phyloP scores from a whole-genome alignment of 2,329 filamentous ascomycete genomes.

The Rhinocladiella similis region DNA sequence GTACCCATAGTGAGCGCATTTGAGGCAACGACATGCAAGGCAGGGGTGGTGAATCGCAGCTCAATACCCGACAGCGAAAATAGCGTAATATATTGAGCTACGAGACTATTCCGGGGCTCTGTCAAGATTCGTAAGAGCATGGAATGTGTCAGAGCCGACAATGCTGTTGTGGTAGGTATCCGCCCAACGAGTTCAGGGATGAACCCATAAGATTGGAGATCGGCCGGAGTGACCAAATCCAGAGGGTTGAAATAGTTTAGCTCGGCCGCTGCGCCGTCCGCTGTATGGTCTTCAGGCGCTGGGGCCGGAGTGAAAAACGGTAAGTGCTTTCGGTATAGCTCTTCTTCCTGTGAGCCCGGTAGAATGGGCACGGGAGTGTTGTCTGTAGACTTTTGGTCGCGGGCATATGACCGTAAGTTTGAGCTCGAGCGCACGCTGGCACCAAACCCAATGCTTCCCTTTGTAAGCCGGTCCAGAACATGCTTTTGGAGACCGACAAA shows the following conservation, averaged over 20 bases:
- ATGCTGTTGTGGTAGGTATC: slow-evolving; percentile 83
- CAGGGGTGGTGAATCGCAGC: slow-evolving; percentile 77
- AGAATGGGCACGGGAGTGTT: slow-evolving; percentile 49
- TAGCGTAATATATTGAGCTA: slow-evolving; percentile 84
- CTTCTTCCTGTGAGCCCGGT: slow-evolving; percentile 66
- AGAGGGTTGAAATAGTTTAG: slow-evolving; percentile 59
- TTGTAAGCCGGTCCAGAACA: slow-evolving; percentile 82
- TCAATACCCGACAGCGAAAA: slow-evolving; percentile 78
- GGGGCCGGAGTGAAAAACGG: slow-evolving; percentile 57
- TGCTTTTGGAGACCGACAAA: slow-evolving; percentile 91
- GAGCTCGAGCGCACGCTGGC: slow-evolving; percentile 67
- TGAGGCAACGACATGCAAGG: slow-evolving; percentile 78
- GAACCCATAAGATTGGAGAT: slow-evolving; percentile 83
- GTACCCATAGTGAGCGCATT: slow-evolving; percentile 70
- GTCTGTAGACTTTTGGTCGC: slow-evolving; percentile 31
- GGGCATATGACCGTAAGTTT: slow-evolving; percentile 25
- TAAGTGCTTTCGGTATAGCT: slow-evolving; percentile 58
- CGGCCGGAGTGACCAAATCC: slow-evolving; percentile 71
- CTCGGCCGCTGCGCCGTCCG: slow-evolving; percentile 29
- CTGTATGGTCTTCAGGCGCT: slow-evolving; percentile 31
- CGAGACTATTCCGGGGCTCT: slow-evolving; percentile 83
- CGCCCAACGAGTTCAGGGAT: slow-evolving; percentile 97
- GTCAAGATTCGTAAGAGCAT: slow-evolving; percentile 83
- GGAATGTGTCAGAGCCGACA: slow-evolving; percentile 70
- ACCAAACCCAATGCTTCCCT: slow-evolving; percentile 86